Evolutionary conservation across 2,329 filamentous ascomycete species (phyloP), one percentile per base, ranked within the genome.

Genomic region (Claviceps quebecensis): DNA sequence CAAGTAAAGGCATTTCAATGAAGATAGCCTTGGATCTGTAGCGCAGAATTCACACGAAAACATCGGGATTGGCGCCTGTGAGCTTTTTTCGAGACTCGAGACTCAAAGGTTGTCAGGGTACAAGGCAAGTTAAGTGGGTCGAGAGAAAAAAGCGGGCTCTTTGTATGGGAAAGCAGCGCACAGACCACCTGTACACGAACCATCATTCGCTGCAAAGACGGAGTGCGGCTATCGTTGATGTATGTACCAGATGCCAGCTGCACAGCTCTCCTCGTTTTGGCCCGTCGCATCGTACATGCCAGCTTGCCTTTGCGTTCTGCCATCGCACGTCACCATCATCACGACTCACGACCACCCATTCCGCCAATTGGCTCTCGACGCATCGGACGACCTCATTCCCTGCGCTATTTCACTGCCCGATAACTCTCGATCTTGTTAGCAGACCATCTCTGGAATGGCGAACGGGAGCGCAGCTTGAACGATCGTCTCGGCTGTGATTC

Each of bases 401-500:
- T 47, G 34, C 47, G 23, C 45, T 43, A 37, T 37, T 17, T 37
- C 37, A 9, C 48, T 43, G 29, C 19, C 19, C 37, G 36, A 52
- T 8, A 34, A 47, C 26, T 19, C 8, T 11, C 29, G 14, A 23
- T 41, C 22, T 29, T 49, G 48, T 19, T 34, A 13, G 45, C 40
- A 51, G 34, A 34, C 23, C 16, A 19, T 17, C 36, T 45, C 40
- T 56, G 49, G 43, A 51, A 59, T 58, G 56, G 57, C 56, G 49
- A 49, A 51, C 43, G 48, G 56, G 53, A 52, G 19, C 39, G 50
- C 50, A 47, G 45, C 55, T 50, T 61, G 46, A 56, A 19, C 16
- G 49, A 54, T 54, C 40, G 46, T 50, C 53, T 53, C 49, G 38
- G 45, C 55, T 48, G 48, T 55, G 57, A 54, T 56, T 55, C 54